Percentiles rank a stretch among this genome's conserved stretches.
Evolutionary conservation across 2,329 filamentous ascomycete genomes (phyloP).

Genomic region (Fusarium sambucinum): DNA sequence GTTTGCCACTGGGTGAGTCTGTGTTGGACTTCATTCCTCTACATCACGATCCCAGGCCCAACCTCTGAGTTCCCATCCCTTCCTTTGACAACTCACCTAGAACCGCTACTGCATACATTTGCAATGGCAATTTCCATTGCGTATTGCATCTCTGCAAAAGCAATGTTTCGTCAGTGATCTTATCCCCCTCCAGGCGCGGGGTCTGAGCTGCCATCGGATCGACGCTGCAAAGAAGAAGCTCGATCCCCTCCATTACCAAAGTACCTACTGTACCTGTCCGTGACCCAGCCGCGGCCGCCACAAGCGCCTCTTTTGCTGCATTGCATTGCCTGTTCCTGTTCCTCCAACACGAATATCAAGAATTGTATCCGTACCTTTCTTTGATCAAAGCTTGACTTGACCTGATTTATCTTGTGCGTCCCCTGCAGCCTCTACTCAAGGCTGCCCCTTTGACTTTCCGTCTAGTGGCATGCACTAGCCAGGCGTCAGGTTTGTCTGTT

Average conservation of each 20-base stretch:
- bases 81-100: not conserved
- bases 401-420: slow-evolving; percentile 1
- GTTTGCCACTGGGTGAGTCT: slow-evolving; percentile 25
- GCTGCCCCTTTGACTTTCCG: slow-evolving; percentile 32
- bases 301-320: slow-evolving; percentile 38
- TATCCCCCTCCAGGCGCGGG: slow-evolving; percentile 17
- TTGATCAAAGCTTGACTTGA: slow-evolving; percentile 4
- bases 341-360: slow-evolving; percentile 16
- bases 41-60: not conserved
- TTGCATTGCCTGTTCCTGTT: slow-evolving; percentile 16
- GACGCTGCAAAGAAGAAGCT: slow-evolving; percentile 33
- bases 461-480: slow-evolving; percentile 31
- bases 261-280: not conserved
- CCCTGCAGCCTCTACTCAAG: slow-evolving; percentile 4
- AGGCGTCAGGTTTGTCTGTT: slow-evolving; percentile 12
- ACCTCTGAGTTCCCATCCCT: slow-evolving; percentile 15
- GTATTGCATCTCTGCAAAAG: slow-evolving; percentile 7
- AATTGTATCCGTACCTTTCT: slow-evolving; percentile 4
- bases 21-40: slow-evolving; percentile 30
- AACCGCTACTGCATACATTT: not conserved
- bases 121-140: not conserved
- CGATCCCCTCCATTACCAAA: slow-evolving; percentile 12
- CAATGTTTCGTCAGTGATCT: slow-evolving; percentile 24
- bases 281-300: slow-evolving; percentile 39
- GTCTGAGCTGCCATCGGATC: slow-evolving; percentile 37